Evolutionary conservation across 1,284 basidiomycete genomes (phyloP).

Genomic region (Calocybe gambosa): DNA sequence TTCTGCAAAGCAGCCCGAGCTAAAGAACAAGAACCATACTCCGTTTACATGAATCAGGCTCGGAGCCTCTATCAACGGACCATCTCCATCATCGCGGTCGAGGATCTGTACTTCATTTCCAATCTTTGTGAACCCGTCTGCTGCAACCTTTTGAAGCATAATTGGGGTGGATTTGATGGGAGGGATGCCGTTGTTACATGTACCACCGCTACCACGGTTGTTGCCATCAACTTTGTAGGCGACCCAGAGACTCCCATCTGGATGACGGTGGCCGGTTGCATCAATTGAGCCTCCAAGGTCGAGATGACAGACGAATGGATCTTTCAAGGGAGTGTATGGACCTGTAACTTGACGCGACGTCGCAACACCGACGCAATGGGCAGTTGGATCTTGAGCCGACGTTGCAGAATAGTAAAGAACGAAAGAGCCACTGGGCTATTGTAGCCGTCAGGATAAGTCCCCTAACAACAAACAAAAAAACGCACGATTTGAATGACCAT

Average conservation of each 20-base stretch:
- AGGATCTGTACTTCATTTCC: constrained; percentile 11
- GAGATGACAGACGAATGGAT: constrained; percentile 11
- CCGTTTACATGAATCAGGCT: constrained; percentile 12
- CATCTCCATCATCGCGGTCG: constrained; percentile 12
- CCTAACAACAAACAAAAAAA: neutral
- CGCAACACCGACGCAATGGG: constrained; percentile 12
- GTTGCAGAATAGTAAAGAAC: constrained; percentile 13
- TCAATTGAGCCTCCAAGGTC: constrained; percentile 11
- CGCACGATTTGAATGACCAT: constrained; percentile 12
- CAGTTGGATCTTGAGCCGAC: constrained; percentile 7
- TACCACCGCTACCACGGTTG: constrained; percentile 11
- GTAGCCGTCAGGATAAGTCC: neutral
- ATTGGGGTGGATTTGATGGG: constrained; percentile 13
- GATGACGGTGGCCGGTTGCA: constrained; percentile 11
- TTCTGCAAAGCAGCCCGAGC: constrained; percentile 12
- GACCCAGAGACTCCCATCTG: constrained; percentile 12
- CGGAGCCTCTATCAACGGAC: constrained; percentile 11
- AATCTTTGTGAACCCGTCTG: constrained; percentile 12
- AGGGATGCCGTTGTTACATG: constrained; percentile 11
- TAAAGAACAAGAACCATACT: constrained; percentile 14
- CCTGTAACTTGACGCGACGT: constrained; percentile 8
- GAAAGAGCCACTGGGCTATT: constrained; percentile 9
- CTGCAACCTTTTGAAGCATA: constrained; percentile 14
- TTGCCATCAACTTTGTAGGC: constrained; percentile 13
- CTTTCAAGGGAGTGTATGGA: constrained; percentile 4